phyloP scores from a whole-genome alignment of 257 asterid genomes.

The Thymus quinquecostatus region DNA sequence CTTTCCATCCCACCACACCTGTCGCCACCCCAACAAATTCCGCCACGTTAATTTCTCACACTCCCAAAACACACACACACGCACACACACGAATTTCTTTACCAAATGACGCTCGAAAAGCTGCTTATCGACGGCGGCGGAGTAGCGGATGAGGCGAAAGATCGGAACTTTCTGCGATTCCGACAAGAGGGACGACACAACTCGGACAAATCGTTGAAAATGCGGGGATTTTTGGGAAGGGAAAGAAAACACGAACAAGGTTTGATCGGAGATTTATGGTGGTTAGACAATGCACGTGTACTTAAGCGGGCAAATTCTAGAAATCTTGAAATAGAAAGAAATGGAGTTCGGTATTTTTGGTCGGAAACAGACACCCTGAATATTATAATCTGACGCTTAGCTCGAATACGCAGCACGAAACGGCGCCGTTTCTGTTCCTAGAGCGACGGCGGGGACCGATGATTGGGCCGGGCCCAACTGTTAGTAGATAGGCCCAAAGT shows the following conservation, averaged over 20 bases:
- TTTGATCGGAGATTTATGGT: background rate
- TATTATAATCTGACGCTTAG: no score
- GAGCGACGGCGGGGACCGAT: no score
- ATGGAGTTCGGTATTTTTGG: no score
- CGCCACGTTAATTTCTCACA: background rate
- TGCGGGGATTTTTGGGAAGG: background rate
- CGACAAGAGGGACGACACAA: background rate
- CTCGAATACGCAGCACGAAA: no score
- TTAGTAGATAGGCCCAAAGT: no score
- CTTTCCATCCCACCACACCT: conserved; percentile 40
- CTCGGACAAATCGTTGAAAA: background rate
- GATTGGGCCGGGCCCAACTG: no score
- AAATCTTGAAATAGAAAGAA: no score
- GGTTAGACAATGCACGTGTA: background rate
- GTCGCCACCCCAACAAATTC: background rate
- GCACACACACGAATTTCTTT: background rate
- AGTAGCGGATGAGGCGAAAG: background rate
- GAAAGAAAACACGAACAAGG: background rate
- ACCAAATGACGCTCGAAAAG: background rate
- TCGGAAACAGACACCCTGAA: no score
- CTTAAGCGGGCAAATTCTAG: background rate
- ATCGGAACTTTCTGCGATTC: background rate
- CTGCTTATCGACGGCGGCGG: background rate
- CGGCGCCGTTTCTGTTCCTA: no score
- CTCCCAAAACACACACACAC: background rate